phyloP scores from a whole-genome alignment of 1,284 basidiomycete species.

The Irpex lacteus region DNA sequence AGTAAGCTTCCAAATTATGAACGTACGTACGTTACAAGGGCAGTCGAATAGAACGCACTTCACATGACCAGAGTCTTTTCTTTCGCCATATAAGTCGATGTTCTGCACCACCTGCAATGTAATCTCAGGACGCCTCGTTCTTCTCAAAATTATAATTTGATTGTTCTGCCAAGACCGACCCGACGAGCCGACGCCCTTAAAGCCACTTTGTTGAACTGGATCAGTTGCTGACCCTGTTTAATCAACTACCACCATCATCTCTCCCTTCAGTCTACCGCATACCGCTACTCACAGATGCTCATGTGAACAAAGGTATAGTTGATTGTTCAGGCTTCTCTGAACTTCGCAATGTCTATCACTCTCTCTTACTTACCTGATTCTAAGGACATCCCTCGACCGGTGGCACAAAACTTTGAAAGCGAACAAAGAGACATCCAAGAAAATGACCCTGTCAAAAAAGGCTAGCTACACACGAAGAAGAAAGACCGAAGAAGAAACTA shows the following conservation, averaged over 20 bases:
- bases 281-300: not conserved
- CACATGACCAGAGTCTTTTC: too few relatives aligned
- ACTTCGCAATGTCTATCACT: too few relatives aligned
- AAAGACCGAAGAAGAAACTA: not conserved
- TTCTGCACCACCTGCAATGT: not conserved
- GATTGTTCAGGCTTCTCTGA: too few relatives aligned
- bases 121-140: not conserved
- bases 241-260: not conserved
- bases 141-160: not conserved
- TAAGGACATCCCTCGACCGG: too few relatives aligned
- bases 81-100: too few relatives aligned
- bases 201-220: not conserved
- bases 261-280: not conserved
- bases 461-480: not conserved
- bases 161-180: not conserved
- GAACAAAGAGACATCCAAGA: not conserved
- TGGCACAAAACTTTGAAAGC: not conserved
- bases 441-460: not conserved
- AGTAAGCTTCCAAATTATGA: too few relatives aligned
- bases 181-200: not conserved
- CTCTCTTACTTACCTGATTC: too few relatives aligned
- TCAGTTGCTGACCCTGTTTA: not conserved
- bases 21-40: too few relatives aligned
- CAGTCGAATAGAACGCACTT: too few relatives aligned
- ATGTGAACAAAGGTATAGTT: too few relatives aligned